Evolutionary conservation across 1,284 basidiomycete genomes (phyloP), one percentile per base, ranked within the genome.

Genomic region (Cutaneotrichosporon arboriforme): DNA sequence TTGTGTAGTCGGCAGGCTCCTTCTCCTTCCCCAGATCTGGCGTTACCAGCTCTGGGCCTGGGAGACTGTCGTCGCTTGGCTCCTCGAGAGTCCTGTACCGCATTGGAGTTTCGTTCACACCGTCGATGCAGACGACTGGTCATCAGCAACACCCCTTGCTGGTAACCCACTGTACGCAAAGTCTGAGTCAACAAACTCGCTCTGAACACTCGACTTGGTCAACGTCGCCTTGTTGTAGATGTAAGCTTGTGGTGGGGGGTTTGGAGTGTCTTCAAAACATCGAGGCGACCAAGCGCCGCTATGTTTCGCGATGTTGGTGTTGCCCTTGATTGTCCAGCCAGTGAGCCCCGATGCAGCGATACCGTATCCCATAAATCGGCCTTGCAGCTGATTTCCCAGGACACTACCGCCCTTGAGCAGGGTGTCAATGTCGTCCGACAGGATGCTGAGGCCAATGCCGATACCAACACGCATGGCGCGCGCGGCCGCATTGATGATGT

Each of bases 391-490:
- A 61, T 77, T 77, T 12, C 45, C 58, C 17, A 62, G 49, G 12
- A 76, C 72, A 2, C 51, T 59, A 4, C 74, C 74, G 31, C 70
- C 72, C 9, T 42, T 62, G 15, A 77, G 61, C 21, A 72, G 55
- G 0, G 71, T 73, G 37, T 73, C 69, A n/a, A 68, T 70, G 57
- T 76, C 72, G 56, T 74, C 75, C 21, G 72, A 73, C 67, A 75
- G 75, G 4, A 76, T 69, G 38, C 74, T 66, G 7, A 73, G 58
- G 2, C 77, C 77, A 23, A 77, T 57, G 9, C 77, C 77, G 47
- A 79, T 76, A 8, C 75, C 78, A n/a, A 78, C 69, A 26, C 78
- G 70, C 56, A 79, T 76, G 31, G 74, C 65, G 1, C 63, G 47
- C 7, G 49, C 54, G 0, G 65, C 65, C 1, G 74, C 74, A 38